Evolutionary conservation across 192 early-diverging fungal genomes (phyloP), one percentile per base, ranked within the genome.

Genomic region (Backusella macrospora): DNA sequence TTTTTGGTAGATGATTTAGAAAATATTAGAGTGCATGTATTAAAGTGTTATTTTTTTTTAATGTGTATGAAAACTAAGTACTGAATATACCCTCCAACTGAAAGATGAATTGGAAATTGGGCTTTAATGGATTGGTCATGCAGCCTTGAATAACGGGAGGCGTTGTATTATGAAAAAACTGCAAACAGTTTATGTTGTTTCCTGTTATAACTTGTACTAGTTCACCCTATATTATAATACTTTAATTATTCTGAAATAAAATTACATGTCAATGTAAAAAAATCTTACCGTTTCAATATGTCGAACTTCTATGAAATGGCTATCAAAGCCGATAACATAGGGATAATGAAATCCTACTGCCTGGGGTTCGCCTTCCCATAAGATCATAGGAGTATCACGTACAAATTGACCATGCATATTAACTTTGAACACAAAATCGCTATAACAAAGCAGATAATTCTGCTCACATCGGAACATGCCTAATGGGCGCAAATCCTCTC

Each of bases 271-370:
- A 65, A 69, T 37, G 63, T 44, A 18, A 68, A 34, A 46, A 37
- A 55, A 37, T 55, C 75, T 73, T 76, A 80, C 93, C 4, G 93
- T 94, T 74, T 94, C 88, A 3, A 94, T 86, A 72, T 96, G 81
- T 55, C 92, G 89, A 15, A 99, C 84, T 82, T 99, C 97, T 71
- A 99, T 94, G 72, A 98, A 97, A 39, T 84, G 85, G 13, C 89
- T 80, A 45, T 97, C 96, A 81, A 95, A 99, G 0, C 96, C 97
- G 74, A 98, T 83, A 39, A 99, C 82, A 78, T 96, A 98, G 21
- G 95, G 96, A 68, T 93, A 83, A 14, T 89, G 79, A 21, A 91
- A 89, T 42, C 93, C 91, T 81, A 95, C 94, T 67, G 90, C 86
- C n/a, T 88, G 89, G 15, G 97, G 97, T 1, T 83, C 78, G 4